Evolutionary conservation across 768 basidiomycete species (phyloP), one percentile per base, ranked within the genome.

Genomic region (Chalciporus chontae): DNA sequence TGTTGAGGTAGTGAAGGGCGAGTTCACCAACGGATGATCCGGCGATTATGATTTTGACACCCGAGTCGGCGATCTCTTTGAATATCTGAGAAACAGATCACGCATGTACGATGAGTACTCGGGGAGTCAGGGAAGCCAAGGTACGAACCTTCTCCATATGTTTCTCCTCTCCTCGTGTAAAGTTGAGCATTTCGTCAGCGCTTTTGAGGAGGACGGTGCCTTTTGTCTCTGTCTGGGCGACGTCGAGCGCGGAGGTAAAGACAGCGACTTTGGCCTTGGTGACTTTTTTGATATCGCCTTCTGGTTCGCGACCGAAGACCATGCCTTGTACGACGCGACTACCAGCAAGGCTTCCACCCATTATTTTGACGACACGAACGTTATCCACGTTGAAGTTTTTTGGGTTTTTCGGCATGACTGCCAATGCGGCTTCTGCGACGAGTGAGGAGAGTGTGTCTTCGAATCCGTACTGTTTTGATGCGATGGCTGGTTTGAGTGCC

Each of bases 321-420:
- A 99, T 99, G 44, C 96, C 96, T 56, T 89, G 82, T 5, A 99
- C 88, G 5, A 99, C 94, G 48, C 78, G 82, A 70, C 93, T 95
- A 19, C 76, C 79, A 4, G 83, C 68, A n/a, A 99, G 71, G 60
- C 79, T 88, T 27, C 96, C 91, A 48, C 96, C 96, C 83, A 99
- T 87, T 54, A 99, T 97, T 73, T 98, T 99, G 61, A 99, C 96
- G 21, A 99, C 95, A 9, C 96, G 84, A 0, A 99, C 90, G 60
- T 94, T 94, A 70, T 99, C 96, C 24, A 98, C 94, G 69, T 96
- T 97, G 81, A 98, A 99, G 69, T 91, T 85, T 64, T 87, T 86
- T 8, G 83, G 81, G 65, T 90, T 90, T 2, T 76, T 66, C 4
- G 93, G 91, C 94, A 98, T 96, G 58, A 97, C 87, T 3, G 85